These are phyloP conservation scores for Myxozyma neotropica DNA, from an alignment of 805 yeast genomes.

Conservation along the genomic window DNA sequence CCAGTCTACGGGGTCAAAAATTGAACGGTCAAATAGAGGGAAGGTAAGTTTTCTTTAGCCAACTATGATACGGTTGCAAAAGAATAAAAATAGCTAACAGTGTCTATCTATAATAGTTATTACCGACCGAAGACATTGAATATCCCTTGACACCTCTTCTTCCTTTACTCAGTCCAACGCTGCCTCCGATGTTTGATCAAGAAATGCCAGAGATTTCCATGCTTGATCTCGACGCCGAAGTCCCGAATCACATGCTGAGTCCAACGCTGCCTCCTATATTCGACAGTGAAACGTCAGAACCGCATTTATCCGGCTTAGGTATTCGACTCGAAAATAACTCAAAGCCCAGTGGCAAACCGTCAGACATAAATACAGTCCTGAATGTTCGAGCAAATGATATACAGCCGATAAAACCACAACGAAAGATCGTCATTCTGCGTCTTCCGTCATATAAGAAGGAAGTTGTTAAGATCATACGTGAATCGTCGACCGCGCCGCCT, in stretches of 20 bases:
- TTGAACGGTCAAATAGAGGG: background rate
- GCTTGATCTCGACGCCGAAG: background rate
- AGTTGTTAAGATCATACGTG: background rate
- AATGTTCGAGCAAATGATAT: background rate
- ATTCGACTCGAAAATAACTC: conserved; percentile 7
- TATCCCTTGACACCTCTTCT: conserved; percentile 38
- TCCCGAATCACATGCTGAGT: conserved; percentile 44
- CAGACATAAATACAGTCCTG: conserved; percentile 7
- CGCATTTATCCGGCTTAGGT: conserved; percentile 5
- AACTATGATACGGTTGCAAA: no score
- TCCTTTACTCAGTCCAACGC: conserved; percentile 45
- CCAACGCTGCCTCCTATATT: conserved; percentile 47
- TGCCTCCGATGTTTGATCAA: conserved; percentile 42
- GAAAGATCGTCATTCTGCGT: conserved; percentile 9
- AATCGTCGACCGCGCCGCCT: background rate
- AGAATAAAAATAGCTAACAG: background rate
- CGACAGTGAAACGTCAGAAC: conserved; percentile 22
- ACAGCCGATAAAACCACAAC: background rate
- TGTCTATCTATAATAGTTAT: background rate
- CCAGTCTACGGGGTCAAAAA: background rate
- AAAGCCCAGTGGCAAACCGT: background rate
- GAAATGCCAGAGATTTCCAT: conserved; percentile 1
- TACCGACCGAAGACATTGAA: conserved; percentile 9
- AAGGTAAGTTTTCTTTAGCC: background rate
- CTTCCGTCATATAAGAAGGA: conserved; percentile 4